Evolutionary conservation across 192 early-diverging fungal species (phyloP).

Genomic region (Paraglomus brasilianum): DNA sequence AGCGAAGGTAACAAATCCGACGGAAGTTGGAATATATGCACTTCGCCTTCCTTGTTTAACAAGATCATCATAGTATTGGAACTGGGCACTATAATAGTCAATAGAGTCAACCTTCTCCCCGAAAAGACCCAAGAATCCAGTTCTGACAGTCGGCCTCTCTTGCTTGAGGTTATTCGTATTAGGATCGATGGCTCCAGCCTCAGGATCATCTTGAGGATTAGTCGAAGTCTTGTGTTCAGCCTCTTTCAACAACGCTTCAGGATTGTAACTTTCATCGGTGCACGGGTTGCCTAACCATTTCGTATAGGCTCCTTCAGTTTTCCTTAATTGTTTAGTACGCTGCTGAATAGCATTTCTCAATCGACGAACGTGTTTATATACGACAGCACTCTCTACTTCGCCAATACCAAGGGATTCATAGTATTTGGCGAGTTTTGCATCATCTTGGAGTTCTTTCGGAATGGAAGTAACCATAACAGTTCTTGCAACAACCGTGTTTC

Average conservation of each 20-base stretch:
- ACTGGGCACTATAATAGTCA: slow-evolving; percentile 56
- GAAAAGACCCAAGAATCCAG: slow-evolving; percentile 45
- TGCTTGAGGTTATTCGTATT: slow-evolving; percentile 1
- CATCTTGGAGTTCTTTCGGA: slow-evolving; percentile 56
- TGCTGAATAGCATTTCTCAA: slow-evolving; percentile 56
- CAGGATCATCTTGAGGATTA: slow-evolving; percentile 8
- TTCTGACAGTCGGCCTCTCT: slow-evolving; percentile 42
- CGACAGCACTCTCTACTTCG: slow-evolving; percentile 62
- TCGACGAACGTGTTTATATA: slow-evolving; percentile 55
- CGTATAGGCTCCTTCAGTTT: slow-evolving; percentile 56
- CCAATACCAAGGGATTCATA: slow-evolving; percentile 62
- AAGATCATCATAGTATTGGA: slow-evolving; percentile 54
- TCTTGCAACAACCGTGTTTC: slow-evolving; percentile 49
- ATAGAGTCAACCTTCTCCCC: slow-evolving; percentile 71
- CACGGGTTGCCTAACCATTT: slow-evolving; percentile 72
- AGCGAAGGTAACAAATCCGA: slow-evolving; percentile 80
- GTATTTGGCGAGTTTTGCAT: slow-evolving; percentile 59
- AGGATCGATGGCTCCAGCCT: slow-evolving; percentile 14
- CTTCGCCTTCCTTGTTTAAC: slow-evolving; percentile 51
- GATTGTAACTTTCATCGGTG: slow-evolving; percentile 59
- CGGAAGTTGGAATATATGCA: slow-evolving; percentile 47
- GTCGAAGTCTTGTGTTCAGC: slow-evolving; percentile 33
- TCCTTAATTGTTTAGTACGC: slow-evolving; percentile 52
- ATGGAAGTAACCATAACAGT: slow-evolving; percentile 71
- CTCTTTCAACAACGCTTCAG: slow-evolving; percentile 41